Evolutionary conservation across 164 flowering plant species (phyloP).

Genomic region (Sedum album): DNA sequence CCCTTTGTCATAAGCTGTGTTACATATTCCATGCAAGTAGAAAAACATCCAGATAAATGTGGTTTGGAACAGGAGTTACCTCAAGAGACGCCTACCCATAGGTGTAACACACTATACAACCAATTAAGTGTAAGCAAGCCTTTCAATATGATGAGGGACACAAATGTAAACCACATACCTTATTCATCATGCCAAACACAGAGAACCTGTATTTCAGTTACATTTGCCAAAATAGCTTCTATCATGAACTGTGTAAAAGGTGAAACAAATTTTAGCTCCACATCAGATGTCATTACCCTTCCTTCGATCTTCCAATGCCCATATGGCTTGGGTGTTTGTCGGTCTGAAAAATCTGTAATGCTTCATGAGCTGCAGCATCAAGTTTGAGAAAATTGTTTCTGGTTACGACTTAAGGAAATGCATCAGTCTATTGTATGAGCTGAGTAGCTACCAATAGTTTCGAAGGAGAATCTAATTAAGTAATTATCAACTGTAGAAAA

Average conservation of each 20-base stretch:
- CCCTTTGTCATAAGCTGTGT: slow-evolving; percentile 7
- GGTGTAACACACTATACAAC: slow-evolving; percentile 76
- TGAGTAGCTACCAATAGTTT: neutral
- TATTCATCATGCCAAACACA: slow-evolving; percentile 95
- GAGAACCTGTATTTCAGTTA: slow-evolving; percentile 64
- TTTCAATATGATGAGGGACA: neutral
- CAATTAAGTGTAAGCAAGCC: slow-evolving; percentile 15
- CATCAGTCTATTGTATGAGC: neutral
- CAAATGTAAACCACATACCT: slow-evolving; percentile 32
- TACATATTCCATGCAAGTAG: neutral
- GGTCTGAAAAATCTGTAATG: slow-evolving; percentile 84
- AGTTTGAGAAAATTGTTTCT: slow-evolving; percentile 93
- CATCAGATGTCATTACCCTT: slow-evolving; percentile 53
- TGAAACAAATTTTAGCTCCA: neutral
- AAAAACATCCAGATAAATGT: neutral
- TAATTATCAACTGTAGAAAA: neutral
- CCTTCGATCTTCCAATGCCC: slow-evolving; percentile 99
- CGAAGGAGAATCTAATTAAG: neutral
- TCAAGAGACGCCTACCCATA: slow-evolving; percentile 79
- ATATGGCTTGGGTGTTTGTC: slow-evolving; percentile 99
- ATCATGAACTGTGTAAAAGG: neutral
- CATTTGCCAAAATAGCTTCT: neutral
- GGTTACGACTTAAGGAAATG: slow-evolving; percentile 28
- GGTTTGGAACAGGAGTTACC: slow-evolving; percentile 33
- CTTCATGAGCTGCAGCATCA: slow-evolving; percentile 86